These are phyloP conservation scores for Osmanthus fragrans DNA, from an alignment of 257 asterid species.

Conservation along the genomic window DNA sequence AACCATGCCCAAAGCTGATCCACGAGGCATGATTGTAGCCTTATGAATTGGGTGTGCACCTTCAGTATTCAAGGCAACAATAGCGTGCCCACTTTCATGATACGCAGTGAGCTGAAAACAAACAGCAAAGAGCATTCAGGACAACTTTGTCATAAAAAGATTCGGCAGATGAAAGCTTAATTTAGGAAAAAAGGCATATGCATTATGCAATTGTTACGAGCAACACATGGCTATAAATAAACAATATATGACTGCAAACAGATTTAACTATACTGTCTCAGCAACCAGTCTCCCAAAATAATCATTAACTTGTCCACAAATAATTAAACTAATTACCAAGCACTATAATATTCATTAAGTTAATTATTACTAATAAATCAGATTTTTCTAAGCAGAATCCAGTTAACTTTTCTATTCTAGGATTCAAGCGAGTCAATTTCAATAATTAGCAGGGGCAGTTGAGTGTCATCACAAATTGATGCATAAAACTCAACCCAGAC, in stretches of 20 bases:
- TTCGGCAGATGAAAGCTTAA: neutral
- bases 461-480: neutral
- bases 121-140: neutral
- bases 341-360: neutral
- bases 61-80: constrained; percentile 90
- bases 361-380: neutral
- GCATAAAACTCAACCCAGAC: neutral
- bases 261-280: neutral
- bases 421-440: neutral
- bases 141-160: neutral
- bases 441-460: neutral
- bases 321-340: neutral
- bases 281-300: neutral
- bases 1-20: constrained; percentile 97
- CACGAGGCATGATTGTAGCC: constrained; percentile 95
- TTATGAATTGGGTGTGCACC: constrained; percentile 98
- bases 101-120: constrained; percentile 86
- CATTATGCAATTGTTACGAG: neutral
- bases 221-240: neutral
- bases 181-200: neutral
- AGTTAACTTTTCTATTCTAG: neutral
- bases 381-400: neutral
- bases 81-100: constrained; percentile 97
- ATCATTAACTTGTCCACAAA: neutral
- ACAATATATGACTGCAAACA: neutral